Base-by-base conservation (phyloP, 768 basidiomycete genomes). In the Tulasnella sp. region DNA sequence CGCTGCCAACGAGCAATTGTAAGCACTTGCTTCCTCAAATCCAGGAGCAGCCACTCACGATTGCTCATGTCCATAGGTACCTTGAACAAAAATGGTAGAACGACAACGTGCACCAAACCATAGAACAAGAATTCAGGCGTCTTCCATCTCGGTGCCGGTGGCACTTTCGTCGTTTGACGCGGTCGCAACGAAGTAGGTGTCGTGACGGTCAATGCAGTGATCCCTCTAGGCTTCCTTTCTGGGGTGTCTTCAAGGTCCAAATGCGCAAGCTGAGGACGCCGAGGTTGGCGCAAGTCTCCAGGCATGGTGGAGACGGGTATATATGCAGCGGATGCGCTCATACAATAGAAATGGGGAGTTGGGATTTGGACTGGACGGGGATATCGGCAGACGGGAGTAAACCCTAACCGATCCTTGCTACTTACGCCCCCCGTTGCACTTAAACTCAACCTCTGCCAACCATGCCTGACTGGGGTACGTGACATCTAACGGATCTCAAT, bases 41-140 rank as follows among this genome's bases (percentile, higher is more conserved):
- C 13, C 17, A 48, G 27, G 21, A n/a, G 21, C 53, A 30, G 7
- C 2, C n/a, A 79, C 88, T 71, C 71, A 96, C 94, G 65, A 58
- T 74, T 76, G 68, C 92, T 94, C 64, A 94, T 68, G 23, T 74
- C 73, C 23, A 87, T 75, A 0, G 90, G 88, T 63, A 86, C 75
- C 80, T 83, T 88, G 3, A 78, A 73, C 86, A 97, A 87, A 55
- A 82, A 65, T 2, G 86, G 84, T 29, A 97, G 71, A 5, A 78
- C 83, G 21, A 84, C 52, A 13, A 74, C 68, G 11, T 83, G 79
- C 1, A 84, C 74, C 30, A 82, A 62, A 62, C 75, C 82, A 71
- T 97, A 98, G 42, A 85, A 65, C 64, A 79, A 75, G 73, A 95
- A 97, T 69, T 98, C 96, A 9, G 73, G 69, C 0, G 88, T 86